Conservation (phyloP, 164 flowering plant species). For the Aristolochia fimbriata region DNA sequence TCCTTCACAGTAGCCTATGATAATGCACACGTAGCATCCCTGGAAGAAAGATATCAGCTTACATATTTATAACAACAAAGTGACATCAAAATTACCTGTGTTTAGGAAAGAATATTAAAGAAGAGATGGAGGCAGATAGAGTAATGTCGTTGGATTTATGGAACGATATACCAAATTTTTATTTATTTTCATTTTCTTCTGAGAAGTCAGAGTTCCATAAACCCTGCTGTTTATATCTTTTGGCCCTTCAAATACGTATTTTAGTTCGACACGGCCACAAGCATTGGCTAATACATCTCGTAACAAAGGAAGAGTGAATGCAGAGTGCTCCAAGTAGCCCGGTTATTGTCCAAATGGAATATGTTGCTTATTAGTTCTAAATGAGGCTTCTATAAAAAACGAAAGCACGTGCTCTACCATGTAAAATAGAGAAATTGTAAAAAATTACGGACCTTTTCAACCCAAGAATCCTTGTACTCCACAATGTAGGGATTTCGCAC, state of each 20-base stretch:
- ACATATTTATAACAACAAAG: background rate
- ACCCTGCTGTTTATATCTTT: too few species aligned
- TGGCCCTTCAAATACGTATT: too few species aligned
- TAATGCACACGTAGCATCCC: slow-evolving; percentile 97
- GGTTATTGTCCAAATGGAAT: background rate
- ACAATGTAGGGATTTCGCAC: slow-evolving; percentile 82
- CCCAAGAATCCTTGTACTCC: slow-evolving; percentile 99
- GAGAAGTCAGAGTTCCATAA: too few species aligned
- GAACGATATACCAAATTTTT: too few species aligned
- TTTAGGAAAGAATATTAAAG: too few species aligned
- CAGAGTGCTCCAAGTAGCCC: too few species aligned
- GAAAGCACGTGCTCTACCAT: too few species aligned
- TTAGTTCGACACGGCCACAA: too few species aligned
- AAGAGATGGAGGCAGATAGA: too few species aligned
- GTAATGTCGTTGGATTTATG: too few species aligned
- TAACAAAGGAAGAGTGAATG: background rate
- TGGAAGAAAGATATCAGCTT: slow-evolving; percentile 18
- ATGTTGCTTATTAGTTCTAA: background rate
- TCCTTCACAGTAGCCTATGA: slow-evolving; percentile 91
- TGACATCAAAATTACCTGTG: too few species aligned
- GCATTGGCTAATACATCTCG: background rate
- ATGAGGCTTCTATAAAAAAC: background rate
- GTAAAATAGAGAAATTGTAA: background rate
- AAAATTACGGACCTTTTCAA: slow-evolving; percentile 65
- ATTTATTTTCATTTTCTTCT: too few species aligned